Conservation (phyloP, 495 filamentous ascomycete genomes). For the Aspergillus cavernicola region DNA sequence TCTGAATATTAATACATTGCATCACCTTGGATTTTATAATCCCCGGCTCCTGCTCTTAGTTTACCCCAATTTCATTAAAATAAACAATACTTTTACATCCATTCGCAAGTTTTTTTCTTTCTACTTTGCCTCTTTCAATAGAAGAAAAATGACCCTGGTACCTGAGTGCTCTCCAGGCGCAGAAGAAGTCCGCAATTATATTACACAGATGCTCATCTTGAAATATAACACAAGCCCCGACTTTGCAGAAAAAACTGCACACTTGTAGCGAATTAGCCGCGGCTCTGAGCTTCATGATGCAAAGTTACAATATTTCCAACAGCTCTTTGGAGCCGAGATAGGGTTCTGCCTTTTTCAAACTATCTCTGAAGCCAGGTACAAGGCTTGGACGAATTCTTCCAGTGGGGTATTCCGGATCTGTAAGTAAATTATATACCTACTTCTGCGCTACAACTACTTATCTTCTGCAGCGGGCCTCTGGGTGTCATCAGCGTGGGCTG, state of each 20-base stretch:
- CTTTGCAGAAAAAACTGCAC: neutral
- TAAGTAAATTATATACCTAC: too few relatives aligned
- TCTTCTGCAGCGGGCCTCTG: too few relatives aligned
- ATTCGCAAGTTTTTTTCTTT: too few relatives aligned
- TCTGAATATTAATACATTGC: too few relatives aligned
- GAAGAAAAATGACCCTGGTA: neutral
- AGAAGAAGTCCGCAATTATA: slow-evolving; percentile 2
- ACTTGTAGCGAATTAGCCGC: neutral
- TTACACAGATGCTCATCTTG: neutral
- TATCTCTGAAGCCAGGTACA: neutral
- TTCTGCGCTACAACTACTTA: too few relatives aligned
- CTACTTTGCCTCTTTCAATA: too few relatives aligned
- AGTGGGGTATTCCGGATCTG: neutral
- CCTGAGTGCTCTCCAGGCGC: neutral
- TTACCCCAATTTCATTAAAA: too few relatives aligned
- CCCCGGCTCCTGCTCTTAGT: too few relatives aligned
- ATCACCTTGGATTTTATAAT: too few relatives aligned
- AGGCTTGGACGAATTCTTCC: neutral
- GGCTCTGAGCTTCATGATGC: slow-evolving; percentile 3
- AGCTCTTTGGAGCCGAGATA: slow-evolving; percentile 1
- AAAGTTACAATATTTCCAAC: neutral
- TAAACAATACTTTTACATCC: too few relatives aligned
- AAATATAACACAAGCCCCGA: neutral
- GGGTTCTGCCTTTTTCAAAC: slow-evolving; percentile 2
- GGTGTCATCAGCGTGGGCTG: too few relatives aligned